phyloP scores from a whole-genome alignment of 2,329 filamentous ascomycete genomes.

The Stemphylium beticola region DNA sequence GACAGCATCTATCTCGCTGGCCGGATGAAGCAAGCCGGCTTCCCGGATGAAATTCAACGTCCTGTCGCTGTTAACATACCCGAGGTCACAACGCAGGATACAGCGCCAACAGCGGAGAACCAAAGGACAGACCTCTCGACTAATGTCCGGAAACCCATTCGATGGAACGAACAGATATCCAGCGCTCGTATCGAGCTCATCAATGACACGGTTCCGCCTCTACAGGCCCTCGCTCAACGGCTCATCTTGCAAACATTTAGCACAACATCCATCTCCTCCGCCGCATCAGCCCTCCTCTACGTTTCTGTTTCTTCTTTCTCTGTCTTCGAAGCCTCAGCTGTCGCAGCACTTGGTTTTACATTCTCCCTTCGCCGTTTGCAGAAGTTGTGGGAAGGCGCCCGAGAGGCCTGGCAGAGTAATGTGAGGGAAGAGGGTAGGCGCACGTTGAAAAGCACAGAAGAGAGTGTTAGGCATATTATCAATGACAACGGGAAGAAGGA shows the following conservation, averaged over 20 bases:
- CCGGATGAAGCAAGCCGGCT: slow-evolving; percentile 70
- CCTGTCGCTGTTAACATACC: slow-evolving; percentile 11
- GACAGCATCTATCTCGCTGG: slow-evolving; percentile 84
- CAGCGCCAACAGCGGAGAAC: slow-evolving; percentile 26
- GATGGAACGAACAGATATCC: slow-evolving; percentile 78
- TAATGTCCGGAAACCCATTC: slow-evolving; percentile 42
- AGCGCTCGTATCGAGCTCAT: slow-evolving; percentile 64
- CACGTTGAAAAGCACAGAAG: slow-evolving; percentile 62
- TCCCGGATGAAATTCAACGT: slow-evolving; percentile 42
- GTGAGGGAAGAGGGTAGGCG: slow-evolving; percentile 64
- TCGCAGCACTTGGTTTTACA: slow-evolving; percentile 65
- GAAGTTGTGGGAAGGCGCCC: slow-evolving; percentile 62
- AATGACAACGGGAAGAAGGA: slow-evolving; percentile 48
- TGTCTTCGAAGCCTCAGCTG: slow-evolving; percentile 63
- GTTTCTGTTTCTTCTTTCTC: slow-evolving; percentile 59
- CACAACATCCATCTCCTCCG: slow-evolving; percentile 66
- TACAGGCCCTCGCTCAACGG: slow-evolving; percentile 55
- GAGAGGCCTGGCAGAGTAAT: slow-evolving; percentile 58
- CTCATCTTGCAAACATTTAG: slow-evolving; percentile 74
- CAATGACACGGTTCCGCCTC: slow-evolving; percentile 49
- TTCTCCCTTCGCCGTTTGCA: slow-evolving; percentile 65
- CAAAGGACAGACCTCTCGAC: slow-evolving; percentile 32
- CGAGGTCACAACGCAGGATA: slow-evolving; percentile 22
- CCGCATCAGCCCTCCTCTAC: slow-evolving; percentile 63
- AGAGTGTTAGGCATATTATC: slow-evolving; percentile 55